These are phyloP conservation scores for Dactylellina parvicollis DNA, from an alignment of 2,329 filamentous ascomycete genomes.

Conservation along the genomic window DNA sequence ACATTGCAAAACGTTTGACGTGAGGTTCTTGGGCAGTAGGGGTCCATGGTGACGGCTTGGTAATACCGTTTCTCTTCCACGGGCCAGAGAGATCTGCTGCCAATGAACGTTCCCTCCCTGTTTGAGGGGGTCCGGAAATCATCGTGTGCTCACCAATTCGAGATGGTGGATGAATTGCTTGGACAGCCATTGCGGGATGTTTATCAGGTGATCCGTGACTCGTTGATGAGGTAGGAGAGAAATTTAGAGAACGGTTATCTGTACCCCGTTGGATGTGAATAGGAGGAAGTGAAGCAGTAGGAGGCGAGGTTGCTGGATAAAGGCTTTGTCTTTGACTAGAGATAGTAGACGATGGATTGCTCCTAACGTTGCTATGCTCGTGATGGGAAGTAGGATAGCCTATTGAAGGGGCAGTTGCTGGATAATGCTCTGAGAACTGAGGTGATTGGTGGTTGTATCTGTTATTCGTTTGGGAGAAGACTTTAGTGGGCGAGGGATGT, in stretches of 20 bases:
- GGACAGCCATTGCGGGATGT: conserved; percentile 1
- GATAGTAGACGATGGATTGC: not conserved
- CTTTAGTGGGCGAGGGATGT: conserved; percentile 2
- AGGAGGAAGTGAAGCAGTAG: not conserved
- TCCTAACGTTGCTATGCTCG: not conserved
- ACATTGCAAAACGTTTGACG: conserved; percentile 47
- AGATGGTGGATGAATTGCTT: not conserved
- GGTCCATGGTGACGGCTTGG: conserved; percentile 42
- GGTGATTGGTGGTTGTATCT: not conserved
- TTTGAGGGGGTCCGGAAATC: conserved; percentile 5
- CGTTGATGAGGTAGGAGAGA: not conserved
- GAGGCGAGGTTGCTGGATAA: not conserved
- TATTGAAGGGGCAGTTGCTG: not conserved
- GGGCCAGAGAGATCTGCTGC: conserved; percentile 10
- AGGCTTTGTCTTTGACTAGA: not conserved
- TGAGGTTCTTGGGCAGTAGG: conserved; percentile 42
- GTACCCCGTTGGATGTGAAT: not conserved
- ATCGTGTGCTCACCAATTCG: conserved; percentile 22
- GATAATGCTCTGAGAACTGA: not conserved
- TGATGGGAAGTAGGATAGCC: not conserved
- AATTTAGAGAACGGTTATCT: not conserved
- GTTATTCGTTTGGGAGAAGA: conserved; percentile 6
- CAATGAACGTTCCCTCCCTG: conserved; percentile 23
- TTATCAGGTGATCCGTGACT: not conserved
- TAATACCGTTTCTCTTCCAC: conserved; percentile 36